A percentile compares a stretch with the other conserved stretches of the same genome.
These are phyloP conservation scores for Blastobotrys malaysiensis DNA, from an alignment of 1,139 yeast genomes.

Conservation along the genomic window DNA sequence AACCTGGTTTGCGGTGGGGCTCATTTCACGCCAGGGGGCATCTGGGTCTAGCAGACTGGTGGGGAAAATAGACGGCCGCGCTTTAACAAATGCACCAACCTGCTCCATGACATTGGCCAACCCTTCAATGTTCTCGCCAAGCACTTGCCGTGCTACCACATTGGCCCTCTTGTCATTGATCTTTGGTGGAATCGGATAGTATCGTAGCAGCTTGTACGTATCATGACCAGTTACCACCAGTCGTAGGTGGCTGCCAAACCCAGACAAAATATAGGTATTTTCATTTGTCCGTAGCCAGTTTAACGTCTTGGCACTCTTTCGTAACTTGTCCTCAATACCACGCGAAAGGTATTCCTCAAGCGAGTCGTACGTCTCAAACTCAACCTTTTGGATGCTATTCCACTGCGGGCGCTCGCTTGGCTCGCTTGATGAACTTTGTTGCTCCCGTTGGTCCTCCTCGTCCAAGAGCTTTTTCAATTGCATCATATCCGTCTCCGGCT, in stretches of 20 bases:
- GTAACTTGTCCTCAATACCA: constrained; percentile 2
- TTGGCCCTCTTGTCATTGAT: neutral
- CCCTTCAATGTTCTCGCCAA: neutral
- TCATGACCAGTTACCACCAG: constrained; percentile 11
- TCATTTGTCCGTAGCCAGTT: constrained; percentile 21
- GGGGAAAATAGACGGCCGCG: neutral
- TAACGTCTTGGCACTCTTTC: constrained; percentile 6
- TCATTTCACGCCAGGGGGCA: neutral
- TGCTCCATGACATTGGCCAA: neutral
- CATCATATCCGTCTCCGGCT: constrained; percentile 6
- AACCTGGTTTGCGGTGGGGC: neutral
- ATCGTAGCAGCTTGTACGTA: constrained; percentile 11
- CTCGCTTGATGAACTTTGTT: constrained; percentile 3
- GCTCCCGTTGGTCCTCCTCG: constrained; percentile 1
- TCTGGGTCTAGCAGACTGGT: neutral
- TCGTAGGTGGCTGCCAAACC: constrained; percentile 16
- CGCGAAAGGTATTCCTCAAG: constrained; percentile 13
- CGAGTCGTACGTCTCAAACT: constrained; percentile 18
- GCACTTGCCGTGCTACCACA: neutral
- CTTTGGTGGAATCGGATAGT: constrained; percentile 9
- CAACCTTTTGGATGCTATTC: constrained; percentile 11
- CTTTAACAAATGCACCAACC: neutral
- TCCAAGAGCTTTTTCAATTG: constrained; percentile 9
- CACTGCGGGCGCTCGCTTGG: constrained; percentile 1
- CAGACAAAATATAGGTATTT: constrained; percentile 16